Conservation (phyloP, 2,329 filamentous ascomycete species). For the Colletotrichum musae region DNA sequence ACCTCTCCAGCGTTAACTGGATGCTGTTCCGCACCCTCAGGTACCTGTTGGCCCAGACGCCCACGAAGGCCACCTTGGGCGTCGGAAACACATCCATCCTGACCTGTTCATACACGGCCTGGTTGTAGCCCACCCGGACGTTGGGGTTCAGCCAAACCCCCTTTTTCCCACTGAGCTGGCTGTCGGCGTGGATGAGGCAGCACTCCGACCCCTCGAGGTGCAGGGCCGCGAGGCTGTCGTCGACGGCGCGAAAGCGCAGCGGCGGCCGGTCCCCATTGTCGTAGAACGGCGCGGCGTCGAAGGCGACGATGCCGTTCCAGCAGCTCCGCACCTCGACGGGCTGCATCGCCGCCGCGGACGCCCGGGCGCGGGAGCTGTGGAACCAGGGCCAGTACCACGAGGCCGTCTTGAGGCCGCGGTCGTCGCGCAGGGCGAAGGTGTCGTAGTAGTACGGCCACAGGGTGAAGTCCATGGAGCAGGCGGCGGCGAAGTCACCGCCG, state of each 20-base stretch:
- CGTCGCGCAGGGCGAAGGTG: constrained; percentile 65
- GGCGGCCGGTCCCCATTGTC: constrained; percentile 42
- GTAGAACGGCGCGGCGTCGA: constrained; percentile 56
- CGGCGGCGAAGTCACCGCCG: constrained; percentile 69
- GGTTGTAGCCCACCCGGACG: constrained; percentile 67
- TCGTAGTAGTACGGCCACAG: constrained; percentile 61
- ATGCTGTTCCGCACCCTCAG: constrained; percentile 42
- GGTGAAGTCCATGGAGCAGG: constrained; percentile 73
- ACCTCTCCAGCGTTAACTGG: constrained; percentile 54
- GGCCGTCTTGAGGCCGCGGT: constrained; percentile 64
- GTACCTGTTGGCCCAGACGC: constrained; percentile 54
- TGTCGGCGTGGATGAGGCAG: constrained; percentile 73
- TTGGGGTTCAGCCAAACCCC: constrained; percentile 70
- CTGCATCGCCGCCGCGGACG: constrained; percentile 60
- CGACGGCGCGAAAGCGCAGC: constrained; percentile 73
- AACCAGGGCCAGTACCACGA: constrained; percentile 74
- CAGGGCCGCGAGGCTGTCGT: constrained; percentile 66
- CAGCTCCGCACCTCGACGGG: constrained; percentile 75
- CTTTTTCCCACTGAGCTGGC: constrained; percentile 58
- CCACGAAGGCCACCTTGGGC: constrained; percentile 48
- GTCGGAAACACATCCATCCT: constrained; percentile 9
- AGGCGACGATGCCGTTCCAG: constrained; percentile 70
- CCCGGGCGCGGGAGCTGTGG: constrained; percentile 55
- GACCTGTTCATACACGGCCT: constrained; percentile 52
- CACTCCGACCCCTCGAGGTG: constrained; percentile 75